phyloP scores from a whole-genome alignment of 116 monocot genomes.

The Cymodocea nodosa region DNA sequence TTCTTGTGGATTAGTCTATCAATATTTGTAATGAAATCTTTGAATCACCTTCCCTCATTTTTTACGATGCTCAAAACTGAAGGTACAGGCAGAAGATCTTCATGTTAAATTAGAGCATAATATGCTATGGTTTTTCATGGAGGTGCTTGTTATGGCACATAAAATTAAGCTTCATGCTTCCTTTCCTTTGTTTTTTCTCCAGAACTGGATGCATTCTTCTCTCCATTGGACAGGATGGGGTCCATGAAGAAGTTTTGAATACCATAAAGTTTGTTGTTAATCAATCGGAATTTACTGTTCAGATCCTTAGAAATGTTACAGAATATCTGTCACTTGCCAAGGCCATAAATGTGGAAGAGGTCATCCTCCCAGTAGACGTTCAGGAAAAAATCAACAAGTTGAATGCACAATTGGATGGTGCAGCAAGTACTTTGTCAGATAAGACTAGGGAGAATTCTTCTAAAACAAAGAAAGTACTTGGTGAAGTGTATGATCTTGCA shows the following conservation, averaged over 20 bases:
- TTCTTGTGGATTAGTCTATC: too few species aligned
- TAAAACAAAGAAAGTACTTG: constrained; percentile 36
- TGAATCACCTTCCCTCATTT: not conserved
- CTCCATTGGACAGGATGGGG: constrained; percentile 55
- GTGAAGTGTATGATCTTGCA: constrained; percentile 36
- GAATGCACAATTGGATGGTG: constrained; percentile 35
- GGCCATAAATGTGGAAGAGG: constrained; percentile 51
- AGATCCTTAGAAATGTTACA: constrained; percentile 74
- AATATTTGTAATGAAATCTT: not conserved
- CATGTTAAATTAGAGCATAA: too few species aligned
- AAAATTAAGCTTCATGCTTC: not conserved
- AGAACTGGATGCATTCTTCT: constrained; percentile 78
- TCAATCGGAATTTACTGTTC: constrained; percentile 80
- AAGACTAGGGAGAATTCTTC: constrained; percentile 52
- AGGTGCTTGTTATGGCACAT: not conserved
- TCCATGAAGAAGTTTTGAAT: constrained; percentile 44
- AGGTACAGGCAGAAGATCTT: too few species aligned
- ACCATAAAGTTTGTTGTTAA: constrained; percentile 71
- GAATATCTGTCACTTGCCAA: constrained; percentile 62
- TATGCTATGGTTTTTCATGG: too few species aligned
- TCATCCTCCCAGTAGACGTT: constrained; percentile 51
- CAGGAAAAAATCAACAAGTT: constrained; percentile 65
- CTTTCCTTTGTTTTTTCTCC: not conserved
- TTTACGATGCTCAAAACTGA: not conserved
- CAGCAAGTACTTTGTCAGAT: constrained; percentile 38